phyloP scores from a whole-genome alignment of 208 protist genomes.

The Tritrichomonas foetus region DNA sequence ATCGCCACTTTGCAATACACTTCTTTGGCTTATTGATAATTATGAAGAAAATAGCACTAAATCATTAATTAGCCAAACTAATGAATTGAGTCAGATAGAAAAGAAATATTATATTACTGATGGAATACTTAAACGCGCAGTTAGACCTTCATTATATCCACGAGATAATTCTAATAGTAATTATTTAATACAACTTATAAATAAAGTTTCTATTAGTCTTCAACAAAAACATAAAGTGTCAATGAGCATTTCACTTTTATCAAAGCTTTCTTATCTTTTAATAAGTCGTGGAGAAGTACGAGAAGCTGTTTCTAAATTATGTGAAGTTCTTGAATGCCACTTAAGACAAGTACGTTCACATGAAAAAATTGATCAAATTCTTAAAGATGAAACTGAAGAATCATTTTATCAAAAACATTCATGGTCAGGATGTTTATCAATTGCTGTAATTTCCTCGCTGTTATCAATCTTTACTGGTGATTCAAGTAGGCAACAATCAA shows the following conservation, averaged over 20 bases:
- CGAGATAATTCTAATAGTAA: background rate
- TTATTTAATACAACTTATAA: background rate
- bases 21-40: background rate
- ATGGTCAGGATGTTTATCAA: background rate
- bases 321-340: constrained; percentile 24
- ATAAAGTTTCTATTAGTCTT: background rate
- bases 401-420: constrained; percentile 15
- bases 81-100: background rate
- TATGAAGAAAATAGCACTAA: too few relatives aligned
- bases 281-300: background rate
- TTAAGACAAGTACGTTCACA: background rate
- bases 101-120: background rate
- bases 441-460: too few relatives aligned
- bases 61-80: too few relatives aligned
- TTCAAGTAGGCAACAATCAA: background rate
- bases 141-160: background rate
- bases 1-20: background rate
- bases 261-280: background rate
- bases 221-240: constrained; percentile 18
- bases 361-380: constrained; percentile 22
- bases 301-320: background rate
- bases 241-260: background rate
- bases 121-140: background rate
- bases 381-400: background rate
- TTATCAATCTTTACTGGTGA: too few relatives aligned